Base-by-base conservation (phyloP, 177 flowering plant genomes). In the Vitis hybrid region DNA sequence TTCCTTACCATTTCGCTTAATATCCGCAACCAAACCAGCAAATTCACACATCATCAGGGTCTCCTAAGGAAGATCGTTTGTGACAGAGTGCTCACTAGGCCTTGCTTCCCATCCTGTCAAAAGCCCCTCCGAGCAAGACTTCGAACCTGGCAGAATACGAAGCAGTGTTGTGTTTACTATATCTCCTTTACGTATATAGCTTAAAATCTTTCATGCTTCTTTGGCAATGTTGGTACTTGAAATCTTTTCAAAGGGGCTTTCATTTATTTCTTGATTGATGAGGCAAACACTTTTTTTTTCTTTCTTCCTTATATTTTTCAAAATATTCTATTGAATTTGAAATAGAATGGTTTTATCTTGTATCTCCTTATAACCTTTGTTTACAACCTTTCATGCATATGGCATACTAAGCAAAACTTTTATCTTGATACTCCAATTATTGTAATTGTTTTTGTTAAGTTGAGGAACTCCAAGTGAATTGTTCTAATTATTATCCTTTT, bases 1-100 rank as follows among this genome's bases (percentile, higher is more conserved):
- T 21, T 80, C 77, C 2, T 72, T 40, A 23, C 89, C 89, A 5
- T 75, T 69, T 18, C 50, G 73, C 58, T 85, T 82, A 1, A 90
- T 82, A 15, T 60, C 60, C n/a, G 45, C 68, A 7, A 85, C 94
- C 80, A 91, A 72, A 11, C 75, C 62, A 0, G 97, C 75, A 69
- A 94, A 91, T 79, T 92, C 89, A 61, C 62, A 82, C 70, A 94
- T 92, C 97, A 94, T 87, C 30, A 70, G 75, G n/a, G 73, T 93
- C 68, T 94, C 98, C 70, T 92, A 97, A 10, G 98, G 94, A 68
- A 92, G 85, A 57, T 88, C 89, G 2, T 78, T 79, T 1, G 11
- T 30, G 11, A 85, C 79, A 6, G 26, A 67, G 67, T 84, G 88
- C 72, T 83, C 76, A n/a, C 79, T 80, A 3, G 97, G 97, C 63